Evolutionary conservation across 345 rosid species (phyloP).

Genomic region (Populus simonii): DNA sequence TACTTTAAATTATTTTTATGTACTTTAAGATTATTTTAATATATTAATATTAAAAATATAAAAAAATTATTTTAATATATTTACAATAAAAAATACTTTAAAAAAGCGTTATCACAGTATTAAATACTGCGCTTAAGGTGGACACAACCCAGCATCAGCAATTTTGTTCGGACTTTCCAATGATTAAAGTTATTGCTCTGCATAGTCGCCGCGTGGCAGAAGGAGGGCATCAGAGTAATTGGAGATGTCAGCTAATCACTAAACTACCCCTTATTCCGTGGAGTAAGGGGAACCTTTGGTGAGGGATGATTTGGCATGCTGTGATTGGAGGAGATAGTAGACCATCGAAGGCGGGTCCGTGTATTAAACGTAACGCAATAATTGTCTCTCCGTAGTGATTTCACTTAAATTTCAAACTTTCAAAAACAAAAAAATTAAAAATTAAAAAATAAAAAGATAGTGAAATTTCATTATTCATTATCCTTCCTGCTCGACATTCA

Average conservation of each 20-base stretch:
- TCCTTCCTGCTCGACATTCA: too few relatives aligned
- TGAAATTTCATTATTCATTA: too few relatives aligned
- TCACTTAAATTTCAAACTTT: slow-evolving; percentile 11
- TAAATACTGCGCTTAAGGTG: background rate
- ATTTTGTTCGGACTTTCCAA: background rate
- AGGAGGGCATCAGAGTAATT: background rate
- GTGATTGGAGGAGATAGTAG: background rate
- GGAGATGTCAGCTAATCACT: background rate
- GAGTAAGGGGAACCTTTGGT: background rate
- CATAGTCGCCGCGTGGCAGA: background rate
- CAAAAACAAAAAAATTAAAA: background rate
- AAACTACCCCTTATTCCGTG: background rate
- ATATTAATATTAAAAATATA: too few relatives aligned
- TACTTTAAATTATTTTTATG: too few relatives aligned
- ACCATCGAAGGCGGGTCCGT: background rate
- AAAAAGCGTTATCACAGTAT: too few relatives aligned
- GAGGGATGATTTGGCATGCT: background rate
- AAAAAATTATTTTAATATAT: too few relatives aligned
- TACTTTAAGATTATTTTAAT: too few relatives aligned
- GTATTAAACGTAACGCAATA: slow-evolving; percentile 14
- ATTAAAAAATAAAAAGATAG: too few relatives aligned
- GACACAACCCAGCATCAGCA: background rate
- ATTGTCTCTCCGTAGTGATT: background rate
- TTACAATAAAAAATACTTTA: too few relatives aligned
- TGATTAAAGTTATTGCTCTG: background rate